Base-by-base conservation (phyloP, 768 basidiomycete species). In the Suillus clintonianus region DNA sequence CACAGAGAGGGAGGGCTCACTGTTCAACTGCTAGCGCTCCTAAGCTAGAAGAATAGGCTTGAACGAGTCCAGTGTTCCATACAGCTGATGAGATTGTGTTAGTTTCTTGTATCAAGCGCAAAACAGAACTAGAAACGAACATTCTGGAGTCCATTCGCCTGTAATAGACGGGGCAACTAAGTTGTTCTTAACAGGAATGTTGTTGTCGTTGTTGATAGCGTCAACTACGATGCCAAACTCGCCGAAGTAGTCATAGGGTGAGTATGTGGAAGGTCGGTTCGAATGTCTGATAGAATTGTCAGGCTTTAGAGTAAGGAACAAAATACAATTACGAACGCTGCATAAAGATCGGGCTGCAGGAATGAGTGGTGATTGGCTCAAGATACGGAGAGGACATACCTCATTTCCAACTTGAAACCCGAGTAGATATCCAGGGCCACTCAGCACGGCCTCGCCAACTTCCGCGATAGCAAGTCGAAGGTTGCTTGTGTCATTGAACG, bases 331-430 rank as follows among this genome's bases (percentile, higher is more conserved):
- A 56, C 66, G 55, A 56, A 67, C 27, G 66, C 61, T 0, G 67
- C 81, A 63, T 85, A 87, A 48, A 85, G 74, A 72, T 86, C 85
- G 11, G 79, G 85, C 74, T 66, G 32, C 2, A 45, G 32, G 9
- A 14, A 47, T 42, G 60, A 62, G 41, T 76, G 83, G 63, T 82
- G 72, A 71, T 84, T 82, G 15, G 81, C 81, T n/a, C 2, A n/a
- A 32, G 34, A 32, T n/a, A 37, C 8, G 15, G 17, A 10, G 22
- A 56, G 36, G 30, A 36, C 59, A 19, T 32, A 66, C 65, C 62
- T 92, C 90, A 73, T 94, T 92, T 6, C 81, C 83, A 13, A 83
- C 70, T 64, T 83, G 83, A 41, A 84, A 67, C 8, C 82, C 84
- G n/a, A 81, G 65, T 30, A 86, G 71, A 61, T 77, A 74, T 34